Percentiles rank a stretch among this genome's conserved stretches.
phyloP scores from a whole-genome alignment of 441 rosid genomes.

The Eruca vesicaria region DNA sequence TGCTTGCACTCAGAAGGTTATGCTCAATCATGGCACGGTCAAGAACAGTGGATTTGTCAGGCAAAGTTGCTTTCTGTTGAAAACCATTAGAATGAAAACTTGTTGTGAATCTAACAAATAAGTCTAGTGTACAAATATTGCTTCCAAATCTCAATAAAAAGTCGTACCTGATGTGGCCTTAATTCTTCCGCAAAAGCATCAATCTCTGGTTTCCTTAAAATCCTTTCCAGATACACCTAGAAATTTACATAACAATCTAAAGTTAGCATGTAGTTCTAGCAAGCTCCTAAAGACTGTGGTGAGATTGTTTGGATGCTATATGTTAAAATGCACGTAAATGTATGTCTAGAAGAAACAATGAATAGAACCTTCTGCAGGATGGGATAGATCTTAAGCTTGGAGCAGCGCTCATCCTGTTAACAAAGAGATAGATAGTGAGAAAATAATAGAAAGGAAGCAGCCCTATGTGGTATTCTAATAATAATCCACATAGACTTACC shows the following conservation, averaged over 20 bases:
- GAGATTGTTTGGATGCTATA: neutral
- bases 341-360: slow-evolving; percentile 1
- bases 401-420: slow-evolving; percentile 93
- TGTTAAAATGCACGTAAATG: neutral
- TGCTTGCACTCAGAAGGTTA: slow-evolving; percentile 96
- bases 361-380: slow-evolving; percentile 83
- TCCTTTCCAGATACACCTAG: slow-evolving; percentile 98
- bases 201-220: slow-evolving; percentile 90
- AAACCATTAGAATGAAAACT: slow-evolving; percentile 11
- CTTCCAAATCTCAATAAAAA: slow-evolving; percentile 1
- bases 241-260: slow-evolving; percentile 16
- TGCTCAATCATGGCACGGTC: slow-evolving; percentile 99
- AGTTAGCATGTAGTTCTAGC: slow-evolving; percentile 11
- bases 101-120: neutral
- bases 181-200: slow-evolving; percentile 94
- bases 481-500: slow-evolving; percentile 38
- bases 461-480: neutral
- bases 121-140: slow-evolving; percentile 10
- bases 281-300: slow-evolving; percentile 10
- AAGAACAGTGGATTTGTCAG: slow-evolving; percentile 93
- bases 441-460: neutral
- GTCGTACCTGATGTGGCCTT: slow-evolving; percentile 89
- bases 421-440: slow-evolving; percentile 1
- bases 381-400: slow-evolving; percentile 90
- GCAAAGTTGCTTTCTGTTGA: slow-evolving; percentile 89